Conservation (phyloP, 768 basidiomycete genomes). For the Trametes cingulata region DNA sequence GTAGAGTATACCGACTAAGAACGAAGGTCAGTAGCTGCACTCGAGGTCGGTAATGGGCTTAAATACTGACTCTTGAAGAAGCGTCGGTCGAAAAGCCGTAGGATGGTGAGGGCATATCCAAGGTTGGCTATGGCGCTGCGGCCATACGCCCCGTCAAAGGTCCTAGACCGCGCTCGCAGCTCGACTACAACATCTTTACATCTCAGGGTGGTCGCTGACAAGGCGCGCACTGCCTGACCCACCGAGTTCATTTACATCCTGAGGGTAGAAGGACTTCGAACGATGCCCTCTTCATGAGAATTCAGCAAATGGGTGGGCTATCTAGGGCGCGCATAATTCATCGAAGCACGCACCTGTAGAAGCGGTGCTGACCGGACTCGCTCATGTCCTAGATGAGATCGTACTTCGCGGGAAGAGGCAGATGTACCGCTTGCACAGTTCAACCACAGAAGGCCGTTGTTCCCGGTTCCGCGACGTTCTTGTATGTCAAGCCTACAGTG, state of each 20-base stretch:
- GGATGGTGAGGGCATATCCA: slow-evolving; percentile 70
- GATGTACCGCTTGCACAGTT: too few species aligned
- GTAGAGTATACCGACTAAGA: slow-evolving; percentile 60
- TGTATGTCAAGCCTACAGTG: too few species aligned
- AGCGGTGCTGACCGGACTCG: not conserved
- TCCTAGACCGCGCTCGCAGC: slow-evolving; percentile 76
- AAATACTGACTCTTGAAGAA: slow-evolving; percentile 68
- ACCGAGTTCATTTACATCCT: slow-evolving; percentile 38
- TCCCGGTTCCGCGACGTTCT: too few species aligned
- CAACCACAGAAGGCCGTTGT: too few species aligned
- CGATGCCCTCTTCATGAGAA: slow-evolving; percentile 33
- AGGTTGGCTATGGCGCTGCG: slow-evolving; percentile 75
- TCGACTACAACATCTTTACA: slow-evolving; percentile 46
- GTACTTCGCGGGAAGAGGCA: too few species aligned
- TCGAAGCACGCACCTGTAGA: not conserved
- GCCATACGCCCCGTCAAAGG: slow-evolving; percentile 81
- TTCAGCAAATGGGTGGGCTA: too few species aligned
- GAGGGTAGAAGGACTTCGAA: slow-evolving; percentile 33
- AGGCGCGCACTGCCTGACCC: not conserved
- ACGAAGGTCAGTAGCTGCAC: too few species aligned
- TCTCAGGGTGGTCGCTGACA: not conserved
- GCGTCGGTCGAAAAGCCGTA: slow-evolving; percentile 74
- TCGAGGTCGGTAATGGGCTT: not conserved
- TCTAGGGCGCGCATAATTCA: too few species aligned
- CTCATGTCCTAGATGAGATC: not conserved